Percentiles rank a stretch among this genome's conserved stretches.
Evolutionary conservation across 2,329 filamentous ascomycete genomes (phyloP).

Genomic region (Davidsoniella virescens): DNA sequence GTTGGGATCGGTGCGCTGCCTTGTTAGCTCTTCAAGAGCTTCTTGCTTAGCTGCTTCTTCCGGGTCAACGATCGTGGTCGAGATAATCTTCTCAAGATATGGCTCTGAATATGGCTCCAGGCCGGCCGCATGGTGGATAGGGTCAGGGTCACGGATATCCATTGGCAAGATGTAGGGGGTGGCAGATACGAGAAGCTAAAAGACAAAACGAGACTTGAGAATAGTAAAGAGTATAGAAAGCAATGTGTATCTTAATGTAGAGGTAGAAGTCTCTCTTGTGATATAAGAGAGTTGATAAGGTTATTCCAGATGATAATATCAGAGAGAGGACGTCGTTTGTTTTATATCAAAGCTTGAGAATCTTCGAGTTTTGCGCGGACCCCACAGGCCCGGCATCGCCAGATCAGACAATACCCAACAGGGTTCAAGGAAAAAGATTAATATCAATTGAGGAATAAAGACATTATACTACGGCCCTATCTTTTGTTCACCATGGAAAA

Average conservation of each 20-base stretch:
- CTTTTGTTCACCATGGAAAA: too few species aligned
- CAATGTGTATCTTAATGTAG: neutral
- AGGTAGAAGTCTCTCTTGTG: neutral
- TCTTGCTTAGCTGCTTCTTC: conserved; percentile 1
- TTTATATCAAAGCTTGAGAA: too few species aligned
- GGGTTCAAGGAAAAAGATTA: too few species aligned
- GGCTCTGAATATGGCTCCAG: conserved; percentile 6
- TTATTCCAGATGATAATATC: neutral
- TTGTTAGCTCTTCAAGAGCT: conserved; percentile 8
- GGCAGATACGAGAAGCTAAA: neutral
- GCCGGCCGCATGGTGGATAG: conserved; percentile 3
- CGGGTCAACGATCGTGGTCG: neutral
- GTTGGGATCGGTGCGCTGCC: conserved; percentile 10
- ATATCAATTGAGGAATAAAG: too few species aligned
- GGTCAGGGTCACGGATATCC: conserved; percentile 8
- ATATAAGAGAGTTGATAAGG: neutral
- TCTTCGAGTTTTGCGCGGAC: too few species aligned
- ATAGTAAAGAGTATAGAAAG: too few species aligned
- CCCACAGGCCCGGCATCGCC: too few species aligned
- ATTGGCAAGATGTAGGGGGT: neutral
- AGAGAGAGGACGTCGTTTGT: too few species aligned
- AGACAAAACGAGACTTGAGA: neutral
- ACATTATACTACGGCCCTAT: too few species aligned
- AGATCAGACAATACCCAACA: too few species aligned
- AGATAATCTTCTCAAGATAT: neutral